Conservation (phyloP, 148 eudicot species). For the Persicaria maculosa region DNA sequence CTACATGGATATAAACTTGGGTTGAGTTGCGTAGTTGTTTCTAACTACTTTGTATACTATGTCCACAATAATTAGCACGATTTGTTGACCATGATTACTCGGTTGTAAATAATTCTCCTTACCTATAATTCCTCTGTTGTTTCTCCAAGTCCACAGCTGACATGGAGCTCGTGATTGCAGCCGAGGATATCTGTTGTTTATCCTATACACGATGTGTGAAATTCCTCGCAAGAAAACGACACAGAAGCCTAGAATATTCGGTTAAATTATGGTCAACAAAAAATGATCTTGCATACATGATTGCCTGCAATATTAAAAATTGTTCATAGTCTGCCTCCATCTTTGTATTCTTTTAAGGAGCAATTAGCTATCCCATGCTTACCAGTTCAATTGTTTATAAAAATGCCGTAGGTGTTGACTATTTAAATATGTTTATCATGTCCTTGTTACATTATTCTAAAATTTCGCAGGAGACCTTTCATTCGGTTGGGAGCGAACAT, state of each 20-base stretch:
- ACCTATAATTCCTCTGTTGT: not conserved
- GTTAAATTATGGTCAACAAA: constrained; percentile 1
- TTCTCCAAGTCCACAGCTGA: not conserved
- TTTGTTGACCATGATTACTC: not conserved
- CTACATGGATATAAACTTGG: too few species aligned
- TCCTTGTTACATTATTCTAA: not conserved
- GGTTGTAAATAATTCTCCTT: not conserved
- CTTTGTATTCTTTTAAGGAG: not conserved
- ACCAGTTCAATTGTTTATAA: not conserved
- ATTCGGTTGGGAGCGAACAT: constrained; percentile 18
- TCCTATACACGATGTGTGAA: not conserved
- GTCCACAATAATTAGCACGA: not conserved
- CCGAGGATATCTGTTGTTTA: not conserved
- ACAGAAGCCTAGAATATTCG: not conserved
- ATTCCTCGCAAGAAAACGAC: not conserved
- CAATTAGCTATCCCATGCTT: not conserved
- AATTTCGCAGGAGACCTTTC: constrained; percentile 13
- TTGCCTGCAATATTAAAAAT: constrained; percentile 3
- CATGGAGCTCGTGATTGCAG: constrained; percentile 4
- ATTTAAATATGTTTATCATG: not conserved
- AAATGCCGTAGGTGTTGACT: not conserved
- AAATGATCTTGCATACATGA: not conserved
- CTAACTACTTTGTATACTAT: not conserved
- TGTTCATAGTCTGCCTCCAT: not conserved
- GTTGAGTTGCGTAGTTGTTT: too few species aligned